A percentile compares a stretch with the other conserved stretches of the same genome.
phyloP scores from a whole-genome alignment of 164 flowering plant genomes.

The Dillenia suffruticosa region DNA sequence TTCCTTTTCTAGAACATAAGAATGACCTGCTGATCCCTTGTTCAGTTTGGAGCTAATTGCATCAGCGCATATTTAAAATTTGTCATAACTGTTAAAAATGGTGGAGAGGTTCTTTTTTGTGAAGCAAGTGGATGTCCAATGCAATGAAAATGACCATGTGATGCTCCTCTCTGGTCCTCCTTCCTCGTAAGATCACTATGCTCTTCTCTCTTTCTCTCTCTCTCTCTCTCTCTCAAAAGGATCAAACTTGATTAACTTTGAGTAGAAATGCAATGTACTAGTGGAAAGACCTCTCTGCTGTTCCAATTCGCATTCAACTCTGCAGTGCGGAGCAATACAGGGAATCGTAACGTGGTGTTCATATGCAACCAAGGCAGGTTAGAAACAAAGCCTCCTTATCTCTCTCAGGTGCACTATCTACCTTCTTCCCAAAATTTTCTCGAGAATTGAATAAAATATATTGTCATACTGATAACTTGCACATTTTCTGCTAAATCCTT shows the following conservation, averaged over 20 bases:
- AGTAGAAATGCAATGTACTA: constrained; percentile 6
- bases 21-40: too few relatives aligned
- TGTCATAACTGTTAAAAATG: constrained; percentile 18
- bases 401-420: constrained; percentile 48
- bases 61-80: too few relatives aligned
- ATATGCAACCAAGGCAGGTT: constrained; percentile 63
- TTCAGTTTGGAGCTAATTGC: too few relatives aligned
- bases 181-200: constrained; percentile 39
- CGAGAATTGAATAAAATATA: neutral
- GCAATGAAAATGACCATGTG: constrained; percentile 11
- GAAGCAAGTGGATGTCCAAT: constrained; percentile 1
- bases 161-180: constrained; percentile 80
- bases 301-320: constrained; percentile 79
- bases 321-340: constrained; percentile 17
- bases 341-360: constrained; percentile 39
- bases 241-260: neutral
- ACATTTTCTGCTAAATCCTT: neutral
- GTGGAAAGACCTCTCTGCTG: constrained; percentile 85
- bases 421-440: neutral
- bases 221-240: too few relatives aligned
- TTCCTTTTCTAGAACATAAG: too few relatives aligned
- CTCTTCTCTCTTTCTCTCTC: constrained; percentile 1
- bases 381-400: constrained; percentile 64
- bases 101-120: constrained; percentile 47
- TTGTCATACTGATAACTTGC: neutral